Percentiles rank a stretch among this genome's conserved stretches.
phyloP scores from a whole-genome alignment of 2,329 filamentous ascomycete species.

The Rachicladosporium sp. region DNA sequence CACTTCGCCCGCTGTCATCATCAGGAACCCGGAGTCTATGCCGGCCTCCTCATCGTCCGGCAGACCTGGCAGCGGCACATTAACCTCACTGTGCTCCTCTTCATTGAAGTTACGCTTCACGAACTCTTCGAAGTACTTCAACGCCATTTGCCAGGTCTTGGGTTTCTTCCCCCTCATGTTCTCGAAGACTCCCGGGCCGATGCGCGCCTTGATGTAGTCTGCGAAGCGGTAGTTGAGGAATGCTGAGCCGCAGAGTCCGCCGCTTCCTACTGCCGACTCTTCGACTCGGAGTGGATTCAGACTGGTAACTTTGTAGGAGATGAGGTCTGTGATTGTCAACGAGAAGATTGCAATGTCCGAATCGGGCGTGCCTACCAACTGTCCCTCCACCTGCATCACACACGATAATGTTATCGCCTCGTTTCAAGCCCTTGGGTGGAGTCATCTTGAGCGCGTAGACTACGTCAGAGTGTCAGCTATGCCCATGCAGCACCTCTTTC shows the following conservation, averaged over 20 bases:
- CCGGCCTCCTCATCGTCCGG: slow-evolving; percentile 64
- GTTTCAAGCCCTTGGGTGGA: slow-evolving; percentile 58
- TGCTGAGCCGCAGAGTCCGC: slow-evolving; percentile 63
- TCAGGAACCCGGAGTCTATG: slow-evolving; percentile 63
- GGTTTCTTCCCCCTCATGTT: slow-evolving; percentile 67
- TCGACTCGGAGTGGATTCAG: slow-evolving; percentile 60
- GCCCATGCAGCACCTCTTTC: no score
- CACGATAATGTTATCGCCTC: slow-evolving; percentile 50
- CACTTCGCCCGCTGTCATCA: slow-evolving; percentile 60
- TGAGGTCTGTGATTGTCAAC: slow-evolving; percentile 39
- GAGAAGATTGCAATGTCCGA: no score
- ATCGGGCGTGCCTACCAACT: slow-evolving; percentile 31
- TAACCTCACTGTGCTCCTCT: slow-evolving; percentile 52
- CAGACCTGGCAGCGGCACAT: slow-evolving; percentile 64
- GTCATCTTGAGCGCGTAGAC: slow-evolving; percentile 72
- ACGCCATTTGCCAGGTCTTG: slow-evolving; percentile 61
- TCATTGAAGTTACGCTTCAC: slow-evolving; percentile 77
- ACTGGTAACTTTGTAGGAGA: slow-evolving; percentile 70
- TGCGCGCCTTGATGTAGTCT: slow-evolving; percentile 56
- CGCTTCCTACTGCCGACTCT: slow-evolving; percentile 68
- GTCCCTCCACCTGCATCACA: slow-evolving; percentile 47
- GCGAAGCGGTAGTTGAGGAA: slow-evolving; percentile 74
- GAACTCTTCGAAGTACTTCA: slow-evolving; percentile 73
- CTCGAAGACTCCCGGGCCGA: slow-evolving; percentile 53
- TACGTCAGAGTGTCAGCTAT: no score